Evolutionary conservation across 2,329 filamentous ascomycete species (phyloP).

Genomic region (Cercospora beticola): DNA sequence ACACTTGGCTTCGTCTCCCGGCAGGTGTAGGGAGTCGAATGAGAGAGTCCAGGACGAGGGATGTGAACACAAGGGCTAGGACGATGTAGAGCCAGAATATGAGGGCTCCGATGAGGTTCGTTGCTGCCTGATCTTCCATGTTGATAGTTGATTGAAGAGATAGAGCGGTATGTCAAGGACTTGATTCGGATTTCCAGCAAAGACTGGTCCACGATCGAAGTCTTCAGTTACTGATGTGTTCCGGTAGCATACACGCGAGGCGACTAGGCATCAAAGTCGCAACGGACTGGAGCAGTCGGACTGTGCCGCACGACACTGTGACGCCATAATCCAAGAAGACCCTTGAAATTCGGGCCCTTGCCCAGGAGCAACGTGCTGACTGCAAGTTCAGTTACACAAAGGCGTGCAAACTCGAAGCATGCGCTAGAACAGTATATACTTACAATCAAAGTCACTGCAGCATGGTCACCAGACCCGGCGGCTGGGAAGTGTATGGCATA

Average conservation of each 20-base stretch:
- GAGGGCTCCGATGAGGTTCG: constrained; percentile 33
- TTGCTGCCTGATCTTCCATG: neutral
- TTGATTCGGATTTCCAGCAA: neutral
- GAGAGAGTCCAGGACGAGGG: constrained; percentile 25
- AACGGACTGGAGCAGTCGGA: neutral
- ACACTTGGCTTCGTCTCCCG: constrained; percentile 9
- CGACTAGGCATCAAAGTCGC: neutral
- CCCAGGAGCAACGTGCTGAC: neutral
- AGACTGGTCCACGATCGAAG: neutral
- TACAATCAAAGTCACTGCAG: too few relatives aligned
- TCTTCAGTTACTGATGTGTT: neutral
- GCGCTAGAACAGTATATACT: too few relatives aligned
- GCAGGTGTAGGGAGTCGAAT: constrained; percentile 1
- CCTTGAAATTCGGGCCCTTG: neutral
- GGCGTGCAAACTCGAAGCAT: too few relatives aligned
- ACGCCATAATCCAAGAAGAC: neutral
- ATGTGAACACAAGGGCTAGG: constrained; percentile 32
- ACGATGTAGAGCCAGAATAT: constrained; percentile 40
- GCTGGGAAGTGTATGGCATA: too few relatives aligned
- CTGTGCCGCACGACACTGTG: constrained; percentile 2
- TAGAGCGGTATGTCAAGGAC: neutral
- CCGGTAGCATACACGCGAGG: neutral
- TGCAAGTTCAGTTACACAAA: too few relatives aligned
- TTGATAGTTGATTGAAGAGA: neutral
- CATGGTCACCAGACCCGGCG: too few relatives aligned